Conservation (phyloP, 805 yeast species). For the Wickerhamomyces chaumierensis region DNA sequence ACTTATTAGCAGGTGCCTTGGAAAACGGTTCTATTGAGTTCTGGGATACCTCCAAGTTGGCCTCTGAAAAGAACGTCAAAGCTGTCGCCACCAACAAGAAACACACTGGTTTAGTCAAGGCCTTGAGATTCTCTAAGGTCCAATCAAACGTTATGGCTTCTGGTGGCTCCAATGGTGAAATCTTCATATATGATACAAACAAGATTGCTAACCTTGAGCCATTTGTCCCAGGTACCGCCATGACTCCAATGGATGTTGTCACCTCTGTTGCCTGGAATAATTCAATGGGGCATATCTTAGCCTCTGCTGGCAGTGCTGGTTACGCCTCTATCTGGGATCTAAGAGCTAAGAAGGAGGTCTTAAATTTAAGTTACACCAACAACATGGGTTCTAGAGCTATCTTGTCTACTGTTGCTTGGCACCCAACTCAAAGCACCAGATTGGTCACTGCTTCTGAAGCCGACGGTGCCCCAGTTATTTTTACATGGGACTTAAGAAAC, state of each 20-base stretch:
- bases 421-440: slow-evolving; percentile 78
- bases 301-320: slow-evolving; percentile 78
- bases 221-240: slow-evolving; percentile 62
- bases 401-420: slow-evolving; percentile 85
- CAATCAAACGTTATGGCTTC: slow-evolving; percentile 68
- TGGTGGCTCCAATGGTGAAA: slow-evolving; percentile 84
- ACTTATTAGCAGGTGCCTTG: slow-evolving; percentile 77
- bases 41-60: slow-evolving; percentile 53
- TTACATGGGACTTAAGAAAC: slow-evolving; percentile 92
- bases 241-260: slow-evolving; percentile 74
- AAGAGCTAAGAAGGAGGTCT: slow-evolving; percentile 75
- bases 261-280: slow-evolving; percentile 84
- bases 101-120: slow-evolving; percentile 61
- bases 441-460: slow-evolving; percentile 80
- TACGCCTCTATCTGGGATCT: slow-evolving; percentile 92
- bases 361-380: slow-evolving; percentile 68
- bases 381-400: slow-evolving; percentile 43
- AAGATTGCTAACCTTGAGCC: slow-evolving; percentile 39
- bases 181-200: slow-evolving; percentile 80
- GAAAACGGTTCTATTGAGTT: slow-evolving; percentile 74
- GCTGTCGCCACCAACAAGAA: slow-evolving; percentile 40
- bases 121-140: slow-evolving; percentile 67
- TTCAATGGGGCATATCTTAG: slow-evolving; percentile 73
- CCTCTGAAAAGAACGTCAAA: slow-evolving; percentile 33
- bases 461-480: slow-evolving; percentile 68